These are phyloP conservation scores for Gnomoniopsis smithogilvyi DNA, from an alignment of 2,329 filamentous ascomycete genomes.

Conservation along the genomic window DNA sequence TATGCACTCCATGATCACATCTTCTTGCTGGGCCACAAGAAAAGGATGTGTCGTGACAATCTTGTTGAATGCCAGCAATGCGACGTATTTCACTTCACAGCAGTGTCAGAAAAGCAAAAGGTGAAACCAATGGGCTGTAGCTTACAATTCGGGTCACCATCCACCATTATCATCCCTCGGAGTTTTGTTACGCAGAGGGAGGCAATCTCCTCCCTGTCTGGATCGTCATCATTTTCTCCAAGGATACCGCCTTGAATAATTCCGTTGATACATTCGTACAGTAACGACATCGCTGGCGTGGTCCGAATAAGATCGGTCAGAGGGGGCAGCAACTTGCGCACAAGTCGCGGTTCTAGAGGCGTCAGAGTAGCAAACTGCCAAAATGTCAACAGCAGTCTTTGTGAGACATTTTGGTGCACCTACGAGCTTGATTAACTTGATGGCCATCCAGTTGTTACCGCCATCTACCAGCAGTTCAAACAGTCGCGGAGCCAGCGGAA, in stretches of 20 bases:
- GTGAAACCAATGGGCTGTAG: constrained; percentile 21
- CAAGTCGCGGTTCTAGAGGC: constrained; percentile 84
- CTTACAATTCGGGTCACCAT: constrained; percentile 90
- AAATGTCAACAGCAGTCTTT: constrained; percentile 1
- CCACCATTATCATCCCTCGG: constrained; percentile 87
- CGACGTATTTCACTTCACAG: constrained; percentile 85
- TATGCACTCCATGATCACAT: constrained; percentile 94
- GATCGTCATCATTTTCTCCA: constrained; percentile 72
- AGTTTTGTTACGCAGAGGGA: constrained; percentile 89
- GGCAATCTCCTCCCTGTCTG: constrained; percentile 88
- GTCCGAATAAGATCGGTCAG: constrained; percentile 91
- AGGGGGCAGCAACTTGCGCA: constrained; percentile 87
- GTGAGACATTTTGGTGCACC: constrained; percentile 27
- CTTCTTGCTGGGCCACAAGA: constrained; percentile 87
- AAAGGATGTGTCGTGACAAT: constrained; percentile 86
- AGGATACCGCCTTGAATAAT: constrained; percentile 96
- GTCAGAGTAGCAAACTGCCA: constrained; percentile 87
- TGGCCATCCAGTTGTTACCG: constrained; percentile 99
- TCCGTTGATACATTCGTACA: constrained; percentile 98
- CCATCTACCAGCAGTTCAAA: constrained; percentile 91
- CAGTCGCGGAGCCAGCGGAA: constrained; percentile 84
- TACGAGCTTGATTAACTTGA: constrained; percentile 96
- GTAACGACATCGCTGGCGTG: constrained; percentile 93
- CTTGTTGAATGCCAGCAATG: constrained; percentile 89
- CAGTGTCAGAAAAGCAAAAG: background rate